Conservation (phyloP, 1,284 basidiomycete genomes). For the Ceratorhiza oryzae-sativae region DNA sequence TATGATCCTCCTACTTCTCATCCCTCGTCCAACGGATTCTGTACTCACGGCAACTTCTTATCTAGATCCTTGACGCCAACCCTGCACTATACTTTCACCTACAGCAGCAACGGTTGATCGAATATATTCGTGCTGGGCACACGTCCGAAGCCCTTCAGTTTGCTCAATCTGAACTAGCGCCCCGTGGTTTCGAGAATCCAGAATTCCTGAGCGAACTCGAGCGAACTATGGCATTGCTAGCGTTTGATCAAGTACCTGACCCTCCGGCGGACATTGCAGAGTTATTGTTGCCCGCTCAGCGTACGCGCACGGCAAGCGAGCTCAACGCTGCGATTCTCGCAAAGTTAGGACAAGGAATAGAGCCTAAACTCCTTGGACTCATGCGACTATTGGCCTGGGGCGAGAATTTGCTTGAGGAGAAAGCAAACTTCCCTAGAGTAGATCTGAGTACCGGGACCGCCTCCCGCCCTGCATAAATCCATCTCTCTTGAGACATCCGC, state of each 20-base stretch:
- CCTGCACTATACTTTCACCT: conserved; percentile 90
- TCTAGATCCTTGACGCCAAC: conserved; percentile 93
- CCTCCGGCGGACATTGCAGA: conserved; percentile 74
- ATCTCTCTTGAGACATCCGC: neutral
- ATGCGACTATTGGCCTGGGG: conserved; percentile 89
- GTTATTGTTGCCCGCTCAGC: conserved; percentile 83
- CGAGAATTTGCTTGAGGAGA: conserved; percentile 78
- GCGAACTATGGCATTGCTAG: conserved; percentile 93
- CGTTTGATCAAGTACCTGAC: conserved; percentile 75
- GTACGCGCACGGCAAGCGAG: conserved; percentile 91
- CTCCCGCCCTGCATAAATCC: conserved; percentile 8
- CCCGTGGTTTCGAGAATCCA: conserved; percentile 92
- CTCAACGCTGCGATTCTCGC: conserved; percentile 96
- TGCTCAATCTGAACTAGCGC: conserved; percentile 92
- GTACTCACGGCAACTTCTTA: conserved; percentile 41
- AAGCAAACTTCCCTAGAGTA: conserved; percentile 73
- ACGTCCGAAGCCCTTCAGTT: conserved; percentile 85
- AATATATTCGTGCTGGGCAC: conserved; percentile 85
- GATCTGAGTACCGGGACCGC: conserved; percentile 40
- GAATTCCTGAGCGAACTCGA: conserved; percentile 93
- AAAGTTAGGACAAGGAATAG: conserved; percentile 87
- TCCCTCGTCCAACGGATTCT: conserved; percentile 38
- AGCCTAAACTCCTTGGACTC: conserved; percentile 88
- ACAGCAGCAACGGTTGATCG: conserved; percentile 94
- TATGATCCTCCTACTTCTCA: conserved; percentile 62